Evolutionary conservation across 495 filamentous ascomycete species (phyloP).

Genomic region (Trichoderma virens): DNA sequence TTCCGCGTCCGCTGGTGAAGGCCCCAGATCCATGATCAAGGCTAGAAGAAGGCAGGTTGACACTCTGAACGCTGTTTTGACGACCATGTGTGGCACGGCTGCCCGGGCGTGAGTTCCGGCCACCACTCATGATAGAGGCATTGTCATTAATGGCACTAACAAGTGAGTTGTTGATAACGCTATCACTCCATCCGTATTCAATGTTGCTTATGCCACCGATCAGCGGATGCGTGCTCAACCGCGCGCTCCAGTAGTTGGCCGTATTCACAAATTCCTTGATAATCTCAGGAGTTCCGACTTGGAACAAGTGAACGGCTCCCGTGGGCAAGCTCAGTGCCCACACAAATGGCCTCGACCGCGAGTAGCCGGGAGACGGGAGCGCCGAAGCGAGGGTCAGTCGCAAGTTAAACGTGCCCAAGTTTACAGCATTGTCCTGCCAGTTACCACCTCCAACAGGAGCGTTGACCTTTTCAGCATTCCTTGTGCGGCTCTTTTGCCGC

Average conservation of each 20-base stretch:
- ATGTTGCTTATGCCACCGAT: conserved; percentile 91
- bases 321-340: conserved; percentile 92
- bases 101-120: conserved; percentile 34
- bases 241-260: conserved; percentile 96
- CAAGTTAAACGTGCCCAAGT: conserved; percentile 75
- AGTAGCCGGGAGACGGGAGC: conserved; percentile 87
- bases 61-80: conserved; percentile 2
- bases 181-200: conserved; percentile 94
- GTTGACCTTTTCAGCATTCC: conserved; percentile 37
- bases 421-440: conserved; percentile 92
- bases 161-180: conserved; percentile 71
- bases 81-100: conserved; percentile 27
- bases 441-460: conserved; percentile 87
- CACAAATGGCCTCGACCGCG: conserved; percentile 80
- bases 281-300: conserved; percentile 93
- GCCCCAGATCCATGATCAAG: conserved; percentile 34
- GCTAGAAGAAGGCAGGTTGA: conserved; percentile 18
- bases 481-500: conserved; percentile 55
- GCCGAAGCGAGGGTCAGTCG: conserved; percentile 88
- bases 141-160: conserved; percentile 44
- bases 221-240: conserved; percentile 85
- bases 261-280: conserved; percentile 88
- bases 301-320: conserved; percentile 93
- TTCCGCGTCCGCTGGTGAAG: conserved; percentile 30
- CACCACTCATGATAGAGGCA: conserved; percentile 18